These are phyloP conservation scores for Dalechampia spathulata DNA, from an alignment of 441 rosid species.

Conservation along the genomic window DNA sequence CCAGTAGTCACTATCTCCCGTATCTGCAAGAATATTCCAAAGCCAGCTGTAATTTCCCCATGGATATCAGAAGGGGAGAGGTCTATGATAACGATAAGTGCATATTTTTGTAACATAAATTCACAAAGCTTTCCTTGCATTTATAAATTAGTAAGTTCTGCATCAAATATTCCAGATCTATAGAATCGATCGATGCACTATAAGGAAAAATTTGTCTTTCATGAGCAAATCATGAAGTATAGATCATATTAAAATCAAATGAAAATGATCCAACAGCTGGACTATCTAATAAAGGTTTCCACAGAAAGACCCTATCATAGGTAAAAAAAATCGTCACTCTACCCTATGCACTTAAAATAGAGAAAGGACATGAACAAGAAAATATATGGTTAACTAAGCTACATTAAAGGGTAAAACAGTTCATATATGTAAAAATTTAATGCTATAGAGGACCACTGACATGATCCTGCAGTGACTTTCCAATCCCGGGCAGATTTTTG, in stretches of 20 bases:
- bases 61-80: not conserved
- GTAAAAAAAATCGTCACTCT: not conserved
- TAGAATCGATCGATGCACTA: not conserved
- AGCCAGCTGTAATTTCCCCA: conserved; percentile 4
- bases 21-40: conserved; percentile 46
- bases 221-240: not conserved
- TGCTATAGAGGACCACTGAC: conserved; percentile 38
- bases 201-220: not conserved
- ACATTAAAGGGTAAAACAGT: not conserved
- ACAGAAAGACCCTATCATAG: not conserved
- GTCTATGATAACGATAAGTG: not conserved
- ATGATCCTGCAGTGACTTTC: conserved; percentile 90
- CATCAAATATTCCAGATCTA: not conserved
- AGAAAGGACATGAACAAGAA: not conserved
- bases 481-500: conserved; percentile 78
- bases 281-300: not conserved
- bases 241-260: not conserved
- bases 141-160: not conserved
- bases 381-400: not conserved
- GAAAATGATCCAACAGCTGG: not conserved
- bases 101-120: not conserved
- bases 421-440: conserved; percentile 7
- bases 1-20: conserved; percentile 90
- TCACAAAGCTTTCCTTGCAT: not conserved
- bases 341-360: not conserved